phyloP scores from a whole-genome alignment of 2,329 filamentous ascomycete genomes.

The Sporothrix dimorphospora region DNA sequence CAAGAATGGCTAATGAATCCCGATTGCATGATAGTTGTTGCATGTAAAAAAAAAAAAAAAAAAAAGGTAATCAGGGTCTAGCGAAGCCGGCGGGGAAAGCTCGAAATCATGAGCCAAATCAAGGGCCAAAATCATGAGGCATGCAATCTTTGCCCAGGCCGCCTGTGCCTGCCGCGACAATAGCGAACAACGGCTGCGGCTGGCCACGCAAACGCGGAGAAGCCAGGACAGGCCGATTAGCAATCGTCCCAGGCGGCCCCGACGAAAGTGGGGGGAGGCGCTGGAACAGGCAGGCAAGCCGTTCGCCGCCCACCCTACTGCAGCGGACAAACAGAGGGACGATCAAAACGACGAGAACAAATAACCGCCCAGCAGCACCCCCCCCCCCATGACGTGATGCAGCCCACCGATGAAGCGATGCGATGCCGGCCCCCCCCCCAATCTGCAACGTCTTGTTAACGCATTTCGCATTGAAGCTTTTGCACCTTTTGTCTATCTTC shows the following conservation, averaged over 20 bases:
- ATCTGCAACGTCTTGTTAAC: neutral
- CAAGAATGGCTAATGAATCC: neutral
- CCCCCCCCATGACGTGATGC: slow-evolving; percentile 27
- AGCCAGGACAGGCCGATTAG: slow-evolving; percentile 6
- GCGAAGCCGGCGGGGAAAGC: neutral
- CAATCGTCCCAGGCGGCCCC: neutral
- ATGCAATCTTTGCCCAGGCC: neutral
- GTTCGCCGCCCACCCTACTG: neutral
- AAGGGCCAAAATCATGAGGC: neutral
- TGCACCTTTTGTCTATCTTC: neutral
- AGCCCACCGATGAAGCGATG: slow-evolving; percentile 28
- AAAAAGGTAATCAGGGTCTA: neutral
- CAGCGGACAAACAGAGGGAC: neutral
- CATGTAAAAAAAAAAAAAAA: neutral
- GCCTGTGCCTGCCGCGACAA: neutral
- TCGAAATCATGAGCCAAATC: neutral
- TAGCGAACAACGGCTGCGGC: neutral
- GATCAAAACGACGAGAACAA: neutral
- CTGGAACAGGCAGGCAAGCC: neutral
- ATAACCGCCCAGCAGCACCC: neutral
- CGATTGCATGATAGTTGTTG: slow-evolving; percentile 3
- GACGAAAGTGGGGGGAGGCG: neutral
- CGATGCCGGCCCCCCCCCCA: neutral
- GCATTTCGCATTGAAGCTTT: neutral
- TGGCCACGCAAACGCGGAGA: neutral